Conservation (phyloP, 2,329 filamentous ascomycete genomes). For the Ophiognomonia clavigignenti-juglandacearum region DNA sequence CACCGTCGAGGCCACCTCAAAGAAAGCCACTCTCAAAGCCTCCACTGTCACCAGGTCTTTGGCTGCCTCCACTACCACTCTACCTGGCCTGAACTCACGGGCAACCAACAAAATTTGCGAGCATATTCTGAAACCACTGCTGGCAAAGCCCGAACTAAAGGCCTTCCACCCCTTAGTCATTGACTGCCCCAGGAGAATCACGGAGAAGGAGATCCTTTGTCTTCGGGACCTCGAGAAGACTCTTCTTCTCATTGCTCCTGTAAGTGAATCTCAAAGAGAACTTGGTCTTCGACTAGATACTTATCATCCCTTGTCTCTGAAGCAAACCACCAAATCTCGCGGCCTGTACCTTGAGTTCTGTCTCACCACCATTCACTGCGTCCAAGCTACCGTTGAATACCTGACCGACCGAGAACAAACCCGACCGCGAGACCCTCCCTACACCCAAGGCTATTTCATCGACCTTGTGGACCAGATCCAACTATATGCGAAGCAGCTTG, state of each 20-base stretch:
- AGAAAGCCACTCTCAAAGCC: constrained; percentile 34
- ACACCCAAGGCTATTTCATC: constrained; percentile 94
- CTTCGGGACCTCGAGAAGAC: constrained; percentile 93
- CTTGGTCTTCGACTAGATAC: constrained; percentile 56
- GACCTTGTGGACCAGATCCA: constrained; percentile 92
- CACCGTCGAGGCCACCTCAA: constrained; percentile 35
- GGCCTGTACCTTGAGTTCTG: constrained; percentile 79
- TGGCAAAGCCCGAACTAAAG: constrained; percentile 67
- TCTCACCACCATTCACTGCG: constrained; percentile 82
- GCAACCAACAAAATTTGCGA: constrained; percentile 76
- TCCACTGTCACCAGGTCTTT: constrained; percentile 60
- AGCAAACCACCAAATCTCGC: constrained; percentile 74
- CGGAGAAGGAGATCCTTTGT: constrained; percentile 80
- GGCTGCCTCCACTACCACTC: constrained; percentile 41
- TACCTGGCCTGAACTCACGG: constrained; percentile 60
- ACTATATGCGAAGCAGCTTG: constrained; percentile 81
- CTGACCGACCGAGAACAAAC: constrained; percentile 83
- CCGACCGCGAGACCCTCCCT: constrained; percentile 78
- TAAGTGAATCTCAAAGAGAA: constrained; percentile 64
- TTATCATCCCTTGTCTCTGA: constrained; percentile 65
- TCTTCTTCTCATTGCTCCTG: constrained; percentile 82
- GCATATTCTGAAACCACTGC: constrained; percentile 71
- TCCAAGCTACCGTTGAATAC: constrained; percentile 83
- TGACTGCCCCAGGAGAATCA: constrained; percentile 74
- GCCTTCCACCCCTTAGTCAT: constrained; percentile 77